phyloP scores from a whole-genome alignment of 1,139 yeast genomes.

The Meyerozyma smithsonii region DNA sequence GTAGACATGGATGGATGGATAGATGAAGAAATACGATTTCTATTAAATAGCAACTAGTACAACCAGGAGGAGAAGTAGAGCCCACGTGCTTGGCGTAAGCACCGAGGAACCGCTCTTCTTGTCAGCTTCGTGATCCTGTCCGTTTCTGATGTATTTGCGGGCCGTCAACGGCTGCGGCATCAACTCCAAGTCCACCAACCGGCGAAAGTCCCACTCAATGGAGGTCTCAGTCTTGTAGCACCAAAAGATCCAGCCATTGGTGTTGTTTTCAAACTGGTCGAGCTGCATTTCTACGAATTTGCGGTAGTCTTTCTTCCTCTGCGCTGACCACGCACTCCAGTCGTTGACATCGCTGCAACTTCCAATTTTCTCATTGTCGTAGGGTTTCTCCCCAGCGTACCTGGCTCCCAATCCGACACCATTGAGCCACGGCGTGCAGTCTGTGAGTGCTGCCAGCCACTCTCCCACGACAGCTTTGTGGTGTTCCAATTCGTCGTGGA shows the following conservation, averaged over 20 bases:
- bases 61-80: neutral
- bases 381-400: conserved; percentile 46
- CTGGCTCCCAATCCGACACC: conserved; percentile 59
- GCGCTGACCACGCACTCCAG: conserved; percentile 32
- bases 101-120: conserved; percentile 3
- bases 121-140: conserved; percentile 26
- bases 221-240: conserved; percentile 61
- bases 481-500: conserved; percentile 29
- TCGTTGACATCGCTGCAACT: conserved; percentile 24
- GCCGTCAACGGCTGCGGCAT: conserved; percentile 59
- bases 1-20: too few relatives aligned
- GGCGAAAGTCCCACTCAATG: conserved; percentile 59
- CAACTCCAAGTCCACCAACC: conserved; percentile 42
- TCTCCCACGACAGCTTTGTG: conserved; percentile 59
- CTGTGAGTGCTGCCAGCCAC: conserved; percentile 62
- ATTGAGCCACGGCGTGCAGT: conserved; percentile 62
- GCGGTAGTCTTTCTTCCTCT: conserved; percentile 41
- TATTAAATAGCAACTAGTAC: too few relatives aligned
- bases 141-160: conserved; percentile 37
- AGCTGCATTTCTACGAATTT: conserved; percentile 44
- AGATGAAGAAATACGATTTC: too few relatives aligned
- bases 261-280: conserved; percentile 36
- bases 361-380: conserved; percentile 31
- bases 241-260: conserved; percentile 66
- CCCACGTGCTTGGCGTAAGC: neutral